These are phyloP conservation scores for Fusarium anguioides DNA, from an alignment of 2,329 filamentous ascomycete species.

Conservation along the genomic window DNA sequence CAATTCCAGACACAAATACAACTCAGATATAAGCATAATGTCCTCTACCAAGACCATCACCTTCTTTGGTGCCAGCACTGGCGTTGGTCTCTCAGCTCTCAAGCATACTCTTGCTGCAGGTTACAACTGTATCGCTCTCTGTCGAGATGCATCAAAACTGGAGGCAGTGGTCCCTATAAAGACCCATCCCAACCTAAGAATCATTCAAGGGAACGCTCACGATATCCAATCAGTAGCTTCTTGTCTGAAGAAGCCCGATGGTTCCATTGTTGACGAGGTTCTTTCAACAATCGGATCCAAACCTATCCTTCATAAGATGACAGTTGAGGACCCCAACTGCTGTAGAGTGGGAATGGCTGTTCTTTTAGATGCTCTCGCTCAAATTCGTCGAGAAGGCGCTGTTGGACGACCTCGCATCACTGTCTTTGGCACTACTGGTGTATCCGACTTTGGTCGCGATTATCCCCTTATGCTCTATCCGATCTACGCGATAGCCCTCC, in stretches of 20 bases:
- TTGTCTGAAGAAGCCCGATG: constrained; percentile 49
- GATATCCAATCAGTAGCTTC: constrained; percentile 52
- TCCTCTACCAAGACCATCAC: constrained; percentile 53
- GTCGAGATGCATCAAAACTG: constrained; percentile 62
- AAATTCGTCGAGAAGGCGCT: constrained; percentile 44
- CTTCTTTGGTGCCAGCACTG: constrained; percentile 66
- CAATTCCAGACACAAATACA: neutral
- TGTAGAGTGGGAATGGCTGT: constrained; percentile 58
- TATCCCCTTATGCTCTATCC: constrained; percentile 56
- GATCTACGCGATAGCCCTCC: constrained; percentile 56
- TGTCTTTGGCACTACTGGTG: constrained; percentile 55
- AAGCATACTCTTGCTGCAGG: constrained; percentile 58
- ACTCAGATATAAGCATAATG: neutral
- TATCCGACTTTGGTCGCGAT: constrained; percentile 53
- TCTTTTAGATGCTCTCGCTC: constrained; percentile 55
- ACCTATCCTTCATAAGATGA: constrained; percentile 48
- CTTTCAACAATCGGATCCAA: constrained; percentile 60
- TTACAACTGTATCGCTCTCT: constrained; percentile 61
- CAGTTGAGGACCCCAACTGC: constrained; percentile 59
- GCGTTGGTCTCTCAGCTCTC: constrained; percentile 60
- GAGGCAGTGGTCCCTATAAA: constrained; percentile 48
- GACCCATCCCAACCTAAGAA: constrained; percentile 52
- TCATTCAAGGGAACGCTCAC: constrained; percentile 62
- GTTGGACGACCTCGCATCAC: constrained; percentile 50
- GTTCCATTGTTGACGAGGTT: constrained; percentile 57